Conservation (phyloP, 164 flowering plant genomes). For the Sextonia rubra region DNA sequence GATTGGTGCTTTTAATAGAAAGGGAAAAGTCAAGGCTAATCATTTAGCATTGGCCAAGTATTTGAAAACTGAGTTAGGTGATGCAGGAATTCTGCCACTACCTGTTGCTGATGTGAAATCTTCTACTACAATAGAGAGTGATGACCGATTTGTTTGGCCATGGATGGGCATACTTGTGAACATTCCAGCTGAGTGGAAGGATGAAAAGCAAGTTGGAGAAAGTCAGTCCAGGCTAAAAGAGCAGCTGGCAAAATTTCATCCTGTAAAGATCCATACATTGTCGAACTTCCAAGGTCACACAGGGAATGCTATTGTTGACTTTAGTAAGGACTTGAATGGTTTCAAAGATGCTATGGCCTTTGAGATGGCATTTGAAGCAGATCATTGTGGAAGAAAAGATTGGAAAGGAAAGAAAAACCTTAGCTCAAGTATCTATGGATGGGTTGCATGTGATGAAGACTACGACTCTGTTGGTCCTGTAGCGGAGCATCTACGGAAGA, state of each 20-base stretch:
- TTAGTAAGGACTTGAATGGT: constrained; percentile 16
- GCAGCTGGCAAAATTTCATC: constrained; percentile 6
- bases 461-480: constrained; percentile 37
- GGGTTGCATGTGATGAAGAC: constrained; percentile 94
- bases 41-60: constrained; percentile 75
- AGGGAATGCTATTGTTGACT: constrained; percentile 16
- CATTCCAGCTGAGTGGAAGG: constrained; percentile 8
- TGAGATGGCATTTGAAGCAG: constrained; percentile 7
- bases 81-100: not conserved
- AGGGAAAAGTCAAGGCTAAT: constrained; percentile 62
- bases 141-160: constrained; percentile 14
- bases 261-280: constrained; percentile 11
- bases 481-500: constrained; percentile 65
- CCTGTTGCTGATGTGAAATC: not conserved
- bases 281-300: constrained; percentile 16
- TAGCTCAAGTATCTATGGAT: constrained; percentile 58
- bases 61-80: constrained; percentile 46
- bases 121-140: not conserved
- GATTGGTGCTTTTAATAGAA: constrained; percentile 56
- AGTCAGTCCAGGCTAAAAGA: constrained; percentile 9
- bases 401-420: constrained; percentile 36
- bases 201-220: constrained; percentile 12
- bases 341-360: constrained; percentile 14
- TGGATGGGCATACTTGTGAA: constrained; percentile 23
- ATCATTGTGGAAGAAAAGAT: constrained; percentile 53